phyloP scores from a whole-genome alignment of 202 grass and related monocot species.

The Bolboschoenoplectus hybrid region DNA sequence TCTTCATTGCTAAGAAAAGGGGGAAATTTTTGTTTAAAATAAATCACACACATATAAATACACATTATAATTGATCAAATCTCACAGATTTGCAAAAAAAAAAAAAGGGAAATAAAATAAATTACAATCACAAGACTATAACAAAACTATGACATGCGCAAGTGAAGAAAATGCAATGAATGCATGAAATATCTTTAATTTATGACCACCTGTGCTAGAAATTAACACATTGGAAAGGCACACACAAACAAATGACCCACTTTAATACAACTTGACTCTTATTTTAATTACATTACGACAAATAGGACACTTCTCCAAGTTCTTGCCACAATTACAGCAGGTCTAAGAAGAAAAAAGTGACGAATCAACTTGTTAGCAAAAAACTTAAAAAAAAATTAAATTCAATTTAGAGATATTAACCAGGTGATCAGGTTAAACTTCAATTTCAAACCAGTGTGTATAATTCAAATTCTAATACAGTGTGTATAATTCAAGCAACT shows the following conservation, averaged over 20 bases:
- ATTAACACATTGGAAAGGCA: background rate
- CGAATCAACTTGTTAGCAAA: background rate
- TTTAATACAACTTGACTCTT: conserved; percentile 80
- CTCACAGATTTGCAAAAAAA: background rate
- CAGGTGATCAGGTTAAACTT: too few species aligned
- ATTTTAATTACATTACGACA: conserved; percentile 61
- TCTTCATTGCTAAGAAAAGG: background rate
- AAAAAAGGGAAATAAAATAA: background rate
- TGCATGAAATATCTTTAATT: background rate
- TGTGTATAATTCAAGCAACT: conserved; percentile 25
- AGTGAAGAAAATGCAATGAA: background rate
- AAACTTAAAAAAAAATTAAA: background rate
- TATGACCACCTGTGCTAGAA: background rate
- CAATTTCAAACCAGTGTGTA: background rate
- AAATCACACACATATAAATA: background rate
- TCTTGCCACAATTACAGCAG: conserved; percentile 66
- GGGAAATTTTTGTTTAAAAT: background rate
- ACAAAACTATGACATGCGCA: conserved; percentile 4
- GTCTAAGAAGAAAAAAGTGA: conserved; percentile 47
- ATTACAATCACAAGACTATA: background rate
- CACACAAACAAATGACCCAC: conserved; percentile 24
- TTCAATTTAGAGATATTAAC: conserved; percentile 5
- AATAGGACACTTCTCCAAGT: conserved; percentile 67
- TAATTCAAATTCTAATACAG: background rate
- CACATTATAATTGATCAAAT: background rate